Percentiles rank a stretch among this genome's conserved stretches.
Evolutionary conservation across 768 basidiomycete genomes (phyloP).

Genomic region (Xanthoconium purpureum): DNA sequence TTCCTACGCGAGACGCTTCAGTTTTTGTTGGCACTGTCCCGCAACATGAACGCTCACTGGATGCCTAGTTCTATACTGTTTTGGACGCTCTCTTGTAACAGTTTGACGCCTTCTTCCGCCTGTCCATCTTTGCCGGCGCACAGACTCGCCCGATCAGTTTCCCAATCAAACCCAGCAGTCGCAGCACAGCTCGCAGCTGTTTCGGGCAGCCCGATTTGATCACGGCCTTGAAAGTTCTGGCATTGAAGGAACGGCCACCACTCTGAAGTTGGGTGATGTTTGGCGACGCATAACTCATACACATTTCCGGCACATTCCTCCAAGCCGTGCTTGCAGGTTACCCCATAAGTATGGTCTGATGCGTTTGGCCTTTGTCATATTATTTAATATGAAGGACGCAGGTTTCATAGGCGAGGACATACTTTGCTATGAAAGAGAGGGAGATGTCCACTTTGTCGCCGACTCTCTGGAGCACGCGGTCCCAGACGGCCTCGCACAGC

Average conservation of each 20-base stretch:
- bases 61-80: slow-evolving; percentile 48
- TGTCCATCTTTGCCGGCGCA: slow-evolving; percentile 64
- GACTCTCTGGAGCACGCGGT: slow-evolving; percentile 63
- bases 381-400: slow-evolving; percentile 4
- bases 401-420: slow-evolving; percentile 29
- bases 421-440: slow-evolving; percentile 75
- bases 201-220: slow-evolving; percentile 61
- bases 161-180: slow-evolving; percentile 67
- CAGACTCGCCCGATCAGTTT: slow-evolving; percentile 47
- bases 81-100: slow-evolving; percentile 60
- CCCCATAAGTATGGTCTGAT: slow-evolving; percentile 71
- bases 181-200: slow-evolving; percentile 66
- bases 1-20: slow-evolving; percentile 43
- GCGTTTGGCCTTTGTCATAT: slow-evolving; percentile 49
- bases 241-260: slow-evolving; percentile 89
- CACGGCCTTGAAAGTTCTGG: slow-evolving; percentile 63
- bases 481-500: slow-evolving; percentile 74
- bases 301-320: slow-evolving; percentile 87
- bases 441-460: slow-evolving; percentile 63
- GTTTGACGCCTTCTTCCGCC: slow-evolving; percentile 57
- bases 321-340: slow-evolving; percentile 75
- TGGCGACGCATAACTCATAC: slow-evolving; percentile 79
- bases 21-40: slow-evolving; percentile 4
- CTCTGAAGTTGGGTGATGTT: slow-evolving; percentile 47
- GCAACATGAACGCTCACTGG: slow-evolving; percentile 40